A percentile compares a stretch with the other conserved stretches of the same genome.
Evolutionary conservation across 805 yeast species (phyloP).

Genomic region (Komagataella mondaviorum): DNA sequence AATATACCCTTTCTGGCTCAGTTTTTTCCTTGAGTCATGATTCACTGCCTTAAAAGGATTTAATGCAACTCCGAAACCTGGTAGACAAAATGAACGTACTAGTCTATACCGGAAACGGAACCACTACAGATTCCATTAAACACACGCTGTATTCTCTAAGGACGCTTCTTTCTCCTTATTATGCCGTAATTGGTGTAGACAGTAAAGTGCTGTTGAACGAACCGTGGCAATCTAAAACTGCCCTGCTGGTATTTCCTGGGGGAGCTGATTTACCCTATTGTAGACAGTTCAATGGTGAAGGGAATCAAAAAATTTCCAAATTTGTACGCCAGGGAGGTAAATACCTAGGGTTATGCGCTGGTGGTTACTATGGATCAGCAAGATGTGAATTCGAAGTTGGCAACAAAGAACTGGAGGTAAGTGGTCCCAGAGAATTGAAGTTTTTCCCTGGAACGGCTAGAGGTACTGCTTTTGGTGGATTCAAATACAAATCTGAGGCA

Average conservation of each 20-base stretch:
- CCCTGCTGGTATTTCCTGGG: constrained; percentile 82
- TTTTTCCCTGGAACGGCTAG: constrained; percentile 75
- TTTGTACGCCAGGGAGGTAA: constrained; percentile 72
- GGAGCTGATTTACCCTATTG: constrained; percentile 94
- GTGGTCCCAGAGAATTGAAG: constrained; percentile 71
- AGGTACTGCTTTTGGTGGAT: constrained; percentile 77
- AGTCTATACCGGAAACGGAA: constrained; percentile 69
- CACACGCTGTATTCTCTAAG: constrained; percentile 73
- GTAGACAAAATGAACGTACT: constrained; percentile 47
- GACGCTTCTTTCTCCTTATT: constrained; percentile 66
- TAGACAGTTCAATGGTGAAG: constrained; percentile 53
- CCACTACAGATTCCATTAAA: constrained; percentile 76
- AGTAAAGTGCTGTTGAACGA: constrained; percentile 53
- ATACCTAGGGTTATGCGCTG: constrained; percentile 87
- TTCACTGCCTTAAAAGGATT: not conserved
- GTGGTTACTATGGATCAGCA: constrained; percentile 74
- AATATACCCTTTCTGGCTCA: not conserved
- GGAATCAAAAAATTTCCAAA: constrained; percentile 44
- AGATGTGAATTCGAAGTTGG: constrained; percentile 80
- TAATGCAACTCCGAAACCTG: not conserved
- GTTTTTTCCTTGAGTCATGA: not conserved
- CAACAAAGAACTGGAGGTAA: constrained; percentile 55
- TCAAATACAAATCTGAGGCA: constrained; percentile 57
- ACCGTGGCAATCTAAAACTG: constrained; percentile 80
- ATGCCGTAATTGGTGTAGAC: constrained; percentile 69